Conservation (phyloP, 2,329 filamentous ascomycete species). For the Neurospora sp. region DNA sequence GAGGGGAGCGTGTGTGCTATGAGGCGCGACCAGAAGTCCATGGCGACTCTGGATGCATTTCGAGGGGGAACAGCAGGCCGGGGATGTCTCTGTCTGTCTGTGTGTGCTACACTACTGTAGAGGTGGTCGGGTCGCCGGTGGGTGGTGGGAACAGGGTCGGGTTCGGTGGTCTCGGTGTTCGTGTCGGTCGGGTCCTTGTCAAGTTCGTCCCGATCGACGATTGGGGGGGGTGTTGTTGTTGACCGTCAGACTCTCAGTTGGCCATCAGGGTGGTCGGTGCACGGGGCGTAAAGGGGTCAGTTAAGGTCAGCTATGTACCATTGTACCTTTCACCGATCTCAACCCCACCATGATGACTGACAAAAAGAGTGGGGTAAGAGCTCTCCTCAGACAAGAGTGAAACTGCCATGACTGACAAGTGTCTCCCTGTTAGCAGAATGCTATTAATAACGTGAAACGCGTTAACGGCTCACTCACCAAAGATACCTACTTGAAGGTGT, state of each 20-base stretch:
- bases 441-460: not conserved
- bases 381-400: not conserved
- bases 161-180: not conserved
- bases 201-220: not conserved
- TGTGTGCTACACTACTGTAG: not conserved
- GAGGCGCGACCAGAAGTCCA: conserved; percentile 61
- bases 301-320: not conserved
- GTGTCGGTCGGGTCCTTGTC: not conserved
- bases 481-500: not conserved
- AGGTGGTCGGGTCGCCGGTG: not conserved
- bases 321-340: not conserved
- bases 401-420: not conserved
- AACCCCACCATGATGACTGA: not conserved
- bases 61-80: conserved; percentile 15
- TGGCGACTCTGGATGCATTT: conserved; percentile 38
- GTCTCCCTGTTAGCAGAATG: not conserved
- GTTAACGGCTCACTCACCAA: not conserved
- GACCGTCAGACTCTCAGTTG: not conserved
- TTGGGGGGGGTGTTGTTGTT: not conserved
- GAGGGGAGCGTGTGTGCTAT: conserved; percentile 52
- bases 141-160: not conserved
- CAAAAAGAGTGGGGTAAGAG: not conserved
- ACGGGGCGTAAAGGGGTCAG: not conserved
- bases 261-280: not conserved
- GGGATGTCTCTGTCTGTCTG: not conserved